Base-by-base conservation (phyloP, 345 rosid species). In the Moricandia moricandioides region DNA sequence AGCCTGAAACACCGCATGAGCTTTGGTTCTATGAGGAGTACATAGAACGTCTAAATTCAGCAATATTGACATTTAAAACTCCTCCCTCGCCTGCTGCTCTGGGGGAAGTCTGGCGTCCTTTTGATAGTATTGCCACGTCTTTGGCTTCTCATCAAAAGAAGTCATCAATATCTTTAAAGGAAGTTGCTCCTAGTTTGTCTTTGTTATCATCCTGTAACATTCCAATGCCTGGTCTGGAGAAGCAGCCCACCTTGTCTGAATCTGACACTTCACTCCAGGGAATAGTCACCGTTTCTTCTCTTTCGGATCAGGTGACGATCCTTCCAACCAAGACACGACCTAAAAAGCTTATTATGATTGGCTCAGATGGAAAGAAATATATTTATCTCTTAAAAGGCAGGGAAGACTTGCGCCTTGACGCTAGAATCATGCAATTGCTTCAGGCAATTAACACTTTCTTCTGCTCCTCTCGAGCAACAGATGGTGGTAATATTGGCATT, bases 141-240 rank as follows among this genome's bases (percentile, higher is more conserved):
- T 78, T 93, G 83, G 93, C 91, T 52, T 90, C 91, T 63, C 84
- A 86, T 75, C 98, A 93, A 77, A 84, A 96, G 74, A 93, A 90
- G 79, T 86, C 93, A 51, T 84, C 89, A 64, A 84, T 90, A 77
- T 83, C 86, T 60, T 78, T 93, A 31, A 86, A 88, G 59, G 93
- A 93, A 85, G 97, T 93, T 83, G 97, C 98, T 57, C 97, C 98
- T 11, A 89, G 77, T 37, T 75, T 93, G 79, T 88, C 95, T 78
- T 82, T 83, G 75, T 79, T 93, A 76, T 90, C 97, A 72, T 88
- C 95, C 71, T 89, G 88, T 77, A 88, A 93, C 83, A 88, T 93
- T 78, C 98, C 98, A 73, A 84, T 93, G 97, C 98, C 98, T 78
- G 98, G 98, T 71, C 88, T 93, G 60, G 96, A 90, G 84, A 93